phyloP scores from a whole-genome alignment of 2,329 filamentous ascomycete genomes.

The Daldinia sp. region DNA sequence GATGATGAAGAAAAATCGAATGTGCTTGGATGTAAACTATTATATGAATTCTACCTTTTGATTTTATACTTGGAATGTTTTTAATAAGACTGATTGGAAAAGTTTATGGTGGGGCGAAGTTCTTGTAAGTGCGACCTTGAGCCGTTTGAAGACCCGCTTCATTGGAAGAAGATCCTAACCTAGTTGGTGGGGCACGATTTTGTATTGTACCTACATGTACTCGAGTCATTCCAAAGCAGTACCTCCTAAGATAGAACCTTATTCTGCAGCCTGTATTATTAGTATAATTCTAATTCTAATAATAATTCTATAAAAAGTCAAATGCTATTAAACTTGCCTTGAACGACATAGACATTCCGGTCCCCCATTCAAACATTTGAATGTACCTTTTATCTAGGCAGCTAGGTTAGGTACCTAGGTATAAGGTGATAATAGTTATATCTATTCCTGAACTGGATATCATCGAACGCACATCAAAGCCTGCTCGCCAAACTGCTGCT shows the following conservation, averaged over 20 bases:
- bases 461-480: constrained; percentile 77
- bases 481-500: constrained; percentile 78
- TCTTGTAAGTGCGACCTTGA: constrained; percentile 7
- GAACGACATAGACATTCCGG: too few relatives aligned
- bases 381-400: too few relatives aligned
- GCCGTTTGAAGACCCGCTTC: neutral
- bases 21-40: neutral
- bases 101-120: constrained; percentile 44
- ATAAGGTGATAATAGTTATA: too few relatives aligned
- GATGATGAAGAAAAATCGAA: neutral
- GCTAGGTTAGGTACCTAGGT: too few relatives aligned
- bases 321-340: too few relatives aligned
- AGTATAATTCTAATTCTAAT: too few relatives aligned
- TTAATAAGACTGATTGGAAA: constrained; percentile 34
- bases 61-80: neutral
- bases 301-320: too few relatives aligned
- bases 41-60: neutral
- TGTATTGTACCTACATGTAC: too few relatives aligned
- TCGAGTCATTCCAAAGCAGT: neutral
- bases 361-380: too few relatives aligned
- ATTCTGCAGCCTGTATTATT: too few relatives aligned
- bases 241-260: too few relatives aligned
- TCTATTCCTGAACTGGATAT: too few relatives aligned
- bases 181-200: constrained; percentile 15
- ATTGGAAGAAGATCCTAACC: neutral